Evolutionary conservation across 73 alveolate genomes (phyloP), one percentile per base, ranked within the genome.

Genomic region (Effrenium voratum): DNA sequence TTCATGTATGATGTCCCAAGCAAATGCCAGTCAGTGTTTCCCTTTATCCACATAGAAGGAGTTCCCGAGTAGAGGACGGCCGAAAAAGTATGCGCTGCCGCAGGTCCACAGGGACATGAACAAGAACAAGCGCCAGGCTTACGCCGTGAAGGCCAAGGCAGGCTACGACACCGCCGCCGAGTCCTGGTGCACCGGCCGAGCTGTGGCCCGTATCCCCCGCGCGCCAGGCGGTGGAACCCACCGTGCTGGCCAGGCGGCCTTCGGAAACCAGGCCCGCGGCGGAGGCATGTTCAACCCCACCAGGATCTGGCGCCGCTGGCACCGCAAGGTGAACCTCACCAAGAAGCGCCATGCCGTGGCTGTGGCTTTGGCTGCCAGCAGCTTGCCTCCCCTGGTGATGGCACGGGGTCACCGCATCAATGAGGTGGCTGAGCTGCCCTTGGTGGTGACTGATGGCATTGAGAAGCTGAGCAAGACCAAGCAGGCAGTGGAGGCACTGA

Each of bases 181-280:
- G 98, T 99, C 99, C 66, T 99, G 99, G 99, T 99, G 99, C 95
- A 99, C 99, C 49, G 99, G 99, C 98, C 99, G 99, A 88, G 99
- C 99, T 75, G 99, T 99, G 66, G 99, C 99, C 80, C 99, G 99
- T 99, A 99, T 99, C 99, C 99, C 99, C 76, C 99, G 99, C 99
- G 99, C 99, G 86, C 99, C 99, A 38, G 99, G 99, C 49, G 99
- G 99, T 77, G 99, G 99, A 81, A 99, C 99, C 98, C 99, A 99
- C 98, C 99, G 99, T 99, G 99, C 99, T 68, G 99, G 99, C 41
- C 99, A 99, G 99, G 99, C 99, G 59, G 99, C 99, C 93, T 99
- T 99, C 99, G 99, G 99, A 85, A 99, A 99, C 99, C 93, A 99
- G 99, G 92, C 92, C 99, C 94, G 99, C 96, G 99, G 99, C 93